A percentile compares a stretch with the other conserved stretches of the same genome.
Conservation (phyloP, 2,329 filamentous ascomycete genomes). For the Colletotrichum siamense region DNA sequence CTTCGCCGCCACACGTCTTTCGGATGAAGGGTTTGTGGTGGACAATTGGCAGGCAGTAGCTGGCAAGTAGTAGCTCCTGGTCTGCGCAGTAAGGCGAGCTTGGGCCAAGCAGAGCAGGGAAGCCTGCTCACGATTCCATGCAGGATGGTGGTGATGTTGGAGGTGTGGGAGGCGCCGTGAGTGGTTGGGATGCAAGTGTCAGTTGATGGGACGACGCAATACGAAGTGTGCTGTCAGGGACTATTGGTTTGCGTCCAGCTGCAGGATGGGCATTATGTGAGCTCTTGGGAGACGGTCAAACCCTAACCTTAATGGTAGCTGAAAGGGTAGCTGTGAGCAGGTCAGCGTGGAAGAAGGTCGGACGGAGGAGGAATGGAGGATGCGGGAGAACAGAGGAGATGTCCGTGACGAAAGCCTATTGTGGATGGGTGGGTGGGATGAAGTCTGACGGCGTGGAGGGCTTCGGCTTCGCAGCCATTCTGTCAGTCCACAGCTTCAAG, state of each 20-base stretch:
- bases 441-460: not conserved
- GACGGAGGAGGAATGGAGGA: not conserved
- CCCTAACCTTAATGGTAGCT: not conserved
- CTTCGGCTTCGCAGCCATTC: not conserved
- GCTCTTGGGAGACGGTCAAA: not conserved
- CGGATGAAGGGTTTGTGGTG: not conserved
- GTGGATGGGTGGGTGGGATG: not conserved
- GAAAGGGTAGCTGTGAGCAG: not conserved
- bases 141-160: not conserved
- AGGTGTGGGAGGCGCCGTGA: not conserved
- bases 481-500: slow-evolving; percentile 8
- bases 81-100: not conserved
- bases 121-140: not conserved
- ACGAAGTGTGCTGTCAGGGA: slow-evolving; percentile 2
- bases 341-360: not conserved
- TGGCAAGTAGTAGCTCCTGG: not conserved
- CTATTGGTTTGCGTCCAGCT: not conserved
- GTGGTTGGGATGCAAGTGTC: slow-evolving; percentile 14
- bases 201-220: slow-evolving; percentile 13
- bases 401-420: not conserved
- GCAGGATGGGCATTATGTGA: not conserved
- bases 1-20: not conserved
- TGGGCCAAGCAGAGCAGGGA: not conserved
- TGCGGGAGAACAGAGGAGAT: not conserved
- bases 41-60: not conserved